Conservation (phyloP, 2,329 filamentous ascomycete genomes). For the Fusarium coffeatum region DNA sequence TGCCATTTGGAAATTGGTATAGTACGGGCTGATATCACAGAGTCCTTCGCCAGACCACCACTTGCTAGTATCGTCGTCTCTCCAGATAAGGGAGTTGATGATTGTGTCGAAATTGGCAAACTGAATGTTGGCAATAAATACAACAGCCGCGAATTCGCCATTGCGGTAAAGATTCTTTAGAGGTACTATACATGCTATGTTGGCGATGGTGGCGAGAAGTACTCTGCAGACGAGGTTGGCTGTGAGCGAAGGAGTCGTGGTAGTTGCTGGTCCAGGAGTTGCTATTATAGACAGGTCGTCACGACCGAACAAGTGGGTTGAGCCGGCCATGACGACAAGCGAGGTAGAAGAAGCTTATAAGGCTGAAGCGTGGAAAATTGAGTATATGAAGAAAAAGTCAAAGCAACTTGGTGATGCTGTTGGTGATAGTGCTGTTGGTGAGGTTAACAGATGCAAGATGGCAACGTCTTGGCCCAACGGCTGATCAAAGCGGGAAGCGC, state of each 20-base stretch:
- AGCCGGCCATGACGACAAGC: constrained; percentile 28
- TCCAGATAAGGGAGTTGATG: constrained; percentile 66
- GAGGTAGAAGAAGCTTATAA: background rate
- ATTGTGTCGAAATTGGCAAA: constrained; percentile 62
- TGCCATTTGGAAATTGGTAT: constrained; percentile 59
- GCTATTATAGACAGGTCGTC: constrained; percentile 39
- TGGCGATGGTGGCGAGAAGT: constrained; percentile 58
- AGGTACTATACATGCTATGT: constrained; percentile 62
- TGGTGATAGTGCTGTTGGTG: constrained; percentile 13
- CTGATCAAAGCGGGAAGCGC: constrained; percentile 31
- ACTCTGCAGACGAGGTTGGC: constrained; percentile 64
- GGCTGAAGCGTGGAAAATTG: background rate
- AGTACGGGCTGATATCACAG: constrained; percentile 64
- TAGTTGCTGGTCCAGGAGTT: constrained; percentile 38
- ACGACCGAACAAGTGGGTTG: constrained; percentile 35
- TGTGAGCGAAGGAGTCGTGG: constrained; percentile 48
- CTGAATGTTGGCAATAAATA: constrained; percentile 61
- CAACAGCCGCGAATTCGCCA: constrained; percentile 64
- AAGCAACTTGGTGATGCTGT: constrained; percentile 20
- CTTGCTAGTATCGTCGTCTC: constrained; percentile 58
- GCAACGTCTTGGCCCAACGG: constrained; percentile 35
- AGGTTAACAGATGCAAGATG: constrained; percentile 12
- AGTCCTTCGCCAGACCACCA: constrained; percentile 66
- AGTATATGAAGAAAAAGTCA: constrained; percentile 7
- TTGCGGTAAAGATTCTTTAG: constrained; percentile 63